These are phyloP conservation scores for Zygnema circumcarinatum DNA, from an alignment of 139 green algal species.

Conservation along the genomic window DNA sequence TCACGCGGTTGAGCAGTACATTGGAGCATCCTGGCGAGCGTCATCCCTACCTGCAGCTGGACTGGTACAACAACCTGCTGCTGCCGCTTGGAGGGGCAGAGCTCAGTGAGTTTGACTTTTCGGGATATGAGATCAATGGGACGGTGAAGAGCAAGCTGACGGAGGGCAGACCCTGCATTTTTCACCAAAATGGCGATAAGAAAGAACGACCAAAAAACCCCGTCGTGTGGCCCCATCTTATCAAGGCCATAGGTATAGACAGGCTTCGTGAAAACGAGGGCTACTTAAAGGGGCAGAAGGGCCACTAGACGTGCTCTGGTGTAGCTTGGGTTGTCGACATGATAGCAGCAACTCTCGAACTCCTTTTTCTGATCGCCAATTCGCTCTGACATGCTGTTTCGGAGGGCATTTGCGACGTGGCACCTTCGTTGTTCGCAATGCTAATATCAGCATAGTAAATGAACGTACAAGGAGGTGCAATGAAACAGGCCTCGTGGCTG, in stretches of 20 bases:
- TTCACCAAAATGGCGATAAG: conserved; percentile 32
- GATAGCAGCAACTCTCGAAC: too few relatives aligned
- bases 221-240: not conserved
- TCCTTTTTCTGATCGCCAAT: too few relatives aligned
- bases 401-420: too few relatives aligned
- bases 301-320: too few relatives aligned
- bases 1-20: not conserved
- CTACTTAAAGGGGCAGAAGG: not conserved
- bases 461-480: too few relatives aligned
- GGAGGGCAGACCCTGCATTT: not conserved
- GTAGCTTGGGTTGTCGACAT: too few relatives aligned
- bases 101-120: conserved; percentile 18
- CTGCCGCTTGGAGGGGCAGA: conserved; percentile 15
- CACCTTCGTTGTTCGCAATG: too few relatives aligned
- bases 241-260: conserved; percentile 24
- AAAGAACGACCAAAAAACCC: not conserved
- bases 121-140: conserved; percentile 5
- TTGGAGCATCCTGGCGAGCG: not conserved
- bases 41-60: conserved; percentile 27
- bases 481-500: too few relatives aligned
- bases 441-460: too few relatives aligned
- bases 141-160: conserved; percentile 10
- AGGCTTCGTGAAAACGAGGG: not conserved
- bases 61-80: conserved; percentile 24
- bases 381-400: too few relatives aligned